Conservation (phyloP, 306 rosid species). For the Acacia acuminata region DNA sequence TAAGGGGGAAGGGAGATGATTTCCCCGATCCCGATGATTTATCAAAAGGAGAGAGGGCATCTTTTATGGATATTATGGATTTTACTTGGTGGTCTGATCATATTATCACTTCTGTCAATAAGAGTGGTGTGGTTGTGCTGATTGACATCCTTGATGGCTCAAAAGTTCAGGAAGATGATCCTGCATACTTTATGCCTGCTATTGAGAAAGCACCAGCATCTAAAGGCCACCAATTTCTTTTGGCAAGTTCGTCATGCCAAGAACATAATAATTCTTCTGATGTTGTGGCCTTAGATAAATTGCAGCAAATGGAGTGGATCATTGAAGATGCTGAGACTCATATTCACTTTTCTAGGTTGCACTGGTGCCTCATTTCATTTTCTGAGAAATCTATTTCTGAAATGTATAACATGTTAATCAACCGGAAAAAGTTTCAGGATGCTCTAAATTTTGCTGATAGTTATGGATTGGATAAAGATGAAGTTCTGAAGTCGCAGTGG, state of each 20-base stretch:
- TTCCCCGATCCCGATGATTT: conserved; percentile 39
- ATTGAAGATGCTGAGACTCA: conserved; percentile 56
- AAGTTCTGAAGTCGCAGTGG: conserved; percentile 94
- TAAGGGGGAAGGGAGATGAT: conserved; percentile 41
- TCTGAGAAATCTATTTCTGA: conserved; percentile 71
- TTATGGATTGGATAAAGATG: conserved; percentile 81
- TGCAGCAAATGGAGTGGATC: conserved; percentile 52
- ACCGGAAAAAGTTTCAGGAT: conserved; percentile 61
- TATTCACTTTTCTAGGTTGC: conserved; percentile 60
- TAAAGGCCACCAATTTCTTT: conserved; percentile 66
- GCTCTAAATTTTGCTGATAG: conserved; percentile 81
- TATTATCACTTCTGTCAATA: conserved; percentile 63
- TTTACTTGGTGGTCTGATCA: conserved; percentile 95
- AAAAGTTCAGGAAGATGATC: conserved; percentile 63
- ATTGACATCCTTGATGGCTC: conserved; percentile 68
- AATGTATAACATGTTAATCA: conserved; percentile 73
- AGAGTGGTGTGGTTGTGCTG: conserved; percentile 62
- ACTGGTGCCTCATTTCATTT: conserved; percentile 80
- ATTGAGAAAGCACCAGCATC: conserved; percentile 62
- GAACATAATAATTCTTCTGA: conserved; percentile 45
- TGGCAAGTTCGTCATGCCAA: conserved; percentile 53
- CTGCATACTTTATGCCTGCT: conserved; percentile 64
- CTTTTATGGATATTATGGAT: conserved; percentile 56
- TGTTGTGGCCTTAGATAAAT: conserved; percentile 39
- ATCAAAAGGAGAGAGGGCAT: conserved; percentile 37